These are phyloP conservation scores for Emergomyces orientalis DNA, from an alignment of 2,329 filamentous ascomycete genomes.

Conservation along the genomic window DNA sequence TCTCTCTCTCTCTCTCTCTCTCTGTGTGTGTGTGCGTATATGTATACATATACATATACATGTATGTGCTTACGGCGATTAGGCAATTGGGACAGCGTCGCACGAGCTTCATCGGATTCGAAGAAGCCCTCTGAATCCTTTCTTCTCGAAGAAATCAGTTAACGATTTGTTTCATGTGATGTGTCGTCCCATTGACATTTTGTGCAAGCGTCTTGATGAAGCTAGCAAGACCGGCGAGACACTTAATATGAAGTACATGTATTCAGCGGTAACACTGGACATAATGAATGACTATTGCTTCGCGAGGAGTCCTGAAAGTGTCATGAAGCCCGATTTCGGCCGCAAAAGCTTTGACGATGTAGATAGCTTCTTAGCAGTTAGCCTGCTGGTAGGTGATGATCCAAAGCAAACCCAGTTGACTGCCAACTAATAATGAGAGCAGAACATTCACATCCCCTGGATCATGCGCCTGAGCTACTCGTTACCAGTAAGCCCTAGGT, in stretches of 20 bases:
- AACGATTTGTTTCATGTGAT: conserved; percentile 27
- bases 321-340: background rate
- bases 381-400: background rate
- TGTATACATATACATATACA: conserved; percentile 12
- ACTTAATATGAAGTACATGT: conserved; percentile 19
- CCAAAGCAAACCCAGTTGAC: background rate
- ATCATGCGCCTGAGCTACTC: background rate
- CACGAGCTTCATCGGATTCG: conserved; percentile 33
- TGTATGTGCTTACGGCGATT: background rate
- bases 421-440: background rate
- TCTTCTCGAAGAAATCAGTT: conserved; percentile 35
- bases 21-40: conserved; percentile 5
- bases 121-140: conserved; percentile 31
- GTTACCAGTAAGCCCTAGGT: background rate
- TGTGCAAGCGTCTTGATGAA: conserved; percentile 7
- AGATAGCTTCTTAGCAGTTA: background rate
- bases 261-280: conserved; percentile 30
- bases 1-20: no score
- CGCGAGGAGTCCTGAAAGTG: background rate
- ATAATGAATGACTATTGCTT: conserved; percentile 32
- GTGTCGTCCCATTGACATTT: conserved; percentile 15
- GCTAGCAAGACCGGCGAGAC: conserved; percentile 2
- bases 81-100: background rate
- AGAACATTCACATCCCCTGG: background rate
- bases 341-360: background rate